These are phyloP conservation scores for Linnemannia hyalina DNA, from an alignment of 192 early-diverging fungal genomes.

Conservation along the genomic window DNA sequence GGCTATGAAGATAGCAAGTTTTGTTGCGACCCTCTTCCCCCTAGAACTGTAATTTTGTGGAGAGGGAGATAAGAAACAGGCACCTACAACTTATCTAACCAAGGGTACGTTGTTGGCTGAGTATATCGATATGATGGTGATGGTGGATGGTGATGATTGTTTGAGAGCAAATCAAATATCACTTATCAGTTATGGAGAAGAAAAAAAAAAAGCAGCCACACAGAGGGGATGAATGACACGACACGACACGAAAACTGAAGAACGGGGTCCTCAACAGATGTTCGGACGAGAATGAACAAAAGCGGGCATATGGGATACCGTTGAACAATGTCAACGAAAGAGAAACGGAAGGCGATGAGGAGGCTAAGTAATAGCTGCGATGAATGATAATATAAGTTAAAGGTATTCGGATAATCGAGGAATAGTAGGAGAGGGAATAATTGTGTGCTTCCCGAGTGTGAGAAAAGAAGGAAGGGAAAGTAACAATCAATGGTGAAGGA, in stretches of 20 bases:
- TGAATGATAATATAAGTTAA: not conserved
- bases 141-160: not conserved
- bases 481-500: too few species aligned
- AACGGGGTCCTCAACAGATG: not conserved
- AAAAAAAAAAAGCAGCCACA: not conserved
- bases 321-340: not conserved
- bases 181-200: not conserved
- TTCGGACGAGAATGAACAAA: not conserved
- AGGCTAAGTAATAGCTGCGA: not conserved
- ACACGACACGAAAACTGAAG: not conserved
- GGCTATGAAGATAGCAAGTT: not conserved
- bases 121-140: not conserved
- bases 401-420: not conserved
- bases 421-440: not conserved
- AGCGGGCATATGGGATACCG: not conserved
- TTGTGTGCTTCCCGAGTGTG: too few species aligned
- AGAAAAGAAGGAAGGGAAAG: not conserved
- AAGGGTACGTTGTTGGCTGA: not conserved
- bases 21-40: not conserved
- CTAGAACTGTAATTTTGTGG: conserved; percentile 7
- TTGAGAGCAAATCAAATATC: not conserved
- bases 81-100: not conserved
- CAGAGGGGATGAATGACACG: not conserved
- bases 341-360: not conserved
- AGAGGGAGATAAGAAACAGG: not conserved